Base-by-base conservation (phyloP, 2,329 filamentous ascomycete genomes). In the Trichoderma sp. region DNA sequence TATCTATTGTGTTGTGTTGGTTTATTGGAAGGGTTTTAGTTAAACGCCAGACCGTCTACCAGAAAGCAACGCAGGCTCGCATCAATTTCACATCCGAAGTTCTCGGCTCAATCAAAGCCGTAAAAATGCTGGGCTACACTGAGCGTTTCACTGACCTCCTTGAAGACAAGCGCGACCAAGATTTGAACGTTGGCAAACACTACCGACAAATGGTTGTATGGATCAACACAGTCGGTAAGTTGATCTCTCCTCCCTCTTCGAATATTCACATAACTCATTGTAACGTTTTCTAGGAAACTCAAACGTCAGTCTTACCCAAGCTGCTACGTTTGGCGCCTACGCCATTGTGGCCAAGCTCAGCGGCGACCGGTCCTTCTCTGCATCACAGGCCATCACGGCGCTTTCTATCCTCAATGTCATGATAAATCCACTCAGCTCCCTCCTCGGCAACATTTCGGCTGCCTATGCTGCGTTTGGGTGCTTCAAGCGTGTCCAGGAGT, bases 71-170 rank as follows among this genome's bases (percentile, higher is more conserved):
- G 0, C 76, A 78, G 25, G 70, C 71, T 12, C 75, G 77, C 5
- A 77, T 78, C 53, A 78, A 77, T 22, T 73, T 78, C 15, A 78
- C 76, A 1, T 74, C 76, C 0, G 74, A 77, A 29, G 72, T 77
- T 2, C 67, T 78, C 7, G 68, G 74, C 4, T 77, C 75, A 1
- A 74, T 78, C 29, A 78, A 78, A 17, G 70, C 74, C 1, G 72
- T 77, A n/a, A 78, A 79, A 58, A 78, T 78, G 76, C 70, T 78
- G 2, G 76, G 76, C 0, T 70, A 74, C 8, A 72, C 76, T 2
- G 74, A 77, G 25, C 70, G 69, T 10, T 76, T 78, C 13, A 65
- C 68, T 2, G 59, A 63, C 2, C 64, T 75, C 0, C 73, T 78
- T 61, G 65, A 70, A 13, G 61, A 71, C 19, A 76, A 73, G 45